Conservation (phyloP, 768 basidiomycete genomes). For the Xerocomellus intermedius region DNA sequence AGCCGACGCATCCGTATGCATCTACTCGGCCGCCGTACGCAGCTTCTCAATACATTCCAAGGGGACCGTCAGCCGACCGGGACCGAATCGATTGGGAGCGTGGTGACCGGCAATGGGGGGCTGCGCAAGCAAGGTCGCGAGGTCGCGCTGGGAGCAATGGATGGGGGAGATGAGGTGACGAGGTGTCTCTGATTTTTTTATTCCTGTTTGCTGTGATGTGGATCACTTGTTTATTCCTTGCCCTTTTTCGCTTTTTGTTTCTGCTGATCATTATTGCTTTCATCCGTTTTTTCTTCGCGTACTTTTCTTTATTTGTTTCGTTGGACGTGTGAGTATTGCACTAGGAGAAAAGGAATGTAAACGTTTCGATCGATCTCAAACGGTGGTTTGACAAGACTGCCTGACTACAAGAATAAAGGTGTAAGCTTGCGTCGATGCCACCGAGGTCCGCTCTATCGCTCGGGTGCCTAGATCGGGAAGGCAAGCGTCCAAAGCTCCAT, state of each 20-base stretch:
- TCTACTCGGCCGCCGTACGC: conserved; percentile 21
- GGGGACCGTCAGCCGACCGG: conserved; percentile 53
- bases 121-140: conserved; percentile 25
- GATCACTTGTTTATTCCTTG: conserved; percentile 3
- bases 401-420: background rate
- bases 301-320: conserved; percentile 6
- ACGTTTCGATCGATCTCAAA: conserved; percentile 1
- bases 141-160: conserved; percentile 38
- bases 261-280: conserved; percentile 36
- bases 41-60: conserved; percentile 40
- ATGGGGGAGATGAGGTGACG: conserved; percentile 29
- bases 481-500: background rate
- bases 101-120: conserved; percentile 40
- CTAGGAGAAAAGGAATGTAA: conserved; percentile 10
- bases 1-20: conserved; percentile 21
- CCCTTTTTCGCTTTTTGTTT: conserved; percentile 1
- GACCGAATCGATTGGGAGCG: conserved; percentile 47
- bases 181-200: background rate
- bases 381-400: background rate
- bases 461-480: background rate
- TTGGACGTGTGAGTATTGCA: conserved; percentile 6
- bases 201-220: conserved; percentile 12
- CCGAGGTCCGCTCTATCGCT: background rate
- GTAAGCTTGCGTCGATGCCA: conserved; percentile 3
- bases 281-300: conserved; percentile 3